Evolutionary conservation across 768 basidiomycete genomes (phyloP).

Genomic region (Tephrocybe rancida): DNA sequence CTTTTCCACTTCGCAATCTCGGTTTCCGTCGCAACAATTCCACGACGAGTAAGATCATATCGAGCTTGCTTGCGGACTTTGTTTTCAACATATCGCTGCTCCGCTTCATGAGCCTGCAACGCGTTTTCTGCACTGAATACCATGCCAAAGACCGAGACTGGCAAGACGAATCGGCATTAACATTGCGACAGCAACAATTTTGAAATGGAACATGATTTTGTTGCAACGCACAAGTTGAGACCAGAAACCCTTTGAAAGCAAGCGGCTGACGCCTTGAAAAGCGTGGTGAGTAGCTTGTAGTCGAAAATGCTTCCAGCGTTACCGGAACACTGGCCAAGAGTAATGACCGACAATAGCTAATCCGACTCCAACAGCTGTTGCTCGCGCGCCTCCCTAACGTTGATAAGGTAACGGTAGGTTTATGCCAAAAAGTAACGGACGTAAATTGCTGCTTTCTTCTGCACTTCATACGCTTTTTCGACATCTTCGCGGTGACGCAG

Average conservation of each 20-base stretch:
- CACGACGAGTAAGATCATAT: constrained; percentile 71
- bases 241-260: constrained; percentile 79
- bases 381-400: constrained; percentile 54
- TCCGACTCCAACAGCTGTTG: constrained; percentile 59
- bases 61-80: constrained; percentile 72
- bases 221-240: constrained; percentile 62
- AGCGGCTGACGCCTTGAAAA: constrained; percentile 70
- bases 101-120: constrained; percentile 68
- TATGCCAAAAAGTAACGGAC: constrained; percentile 35
- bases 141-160: constrained; percentile 68
- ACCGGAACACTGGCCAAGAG: constrained; percentile 77
- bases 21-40: constrained; percentile 79
- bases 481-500: constrained; percentile 53
- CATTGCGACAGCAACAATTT: neutral
- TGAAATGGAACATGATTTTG: neutral
- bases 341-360: constrained; percentile 64
- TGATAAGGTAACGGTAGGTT: constrained; percentile 9
- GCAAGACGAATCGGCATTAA: neutral
- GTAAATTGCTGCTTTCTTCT: constrained; percentile 58
- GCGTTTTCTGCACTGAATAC: constrained; percentile 79
- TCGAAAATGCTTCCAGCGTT: constrained; percentile 12
- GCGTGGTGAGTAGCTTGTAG: constrained; percentile 1
- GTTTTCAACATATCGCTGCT: constrained; percentile 68
- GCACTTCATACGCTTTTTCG: constrained; percentile 59
- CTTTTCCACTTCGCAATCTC: constrained; percentile 83